Base-by-base conservation (phyloP, 2,329 filamentous ascomycete genomes). In the Colletotrichum godetiae region DNA sequence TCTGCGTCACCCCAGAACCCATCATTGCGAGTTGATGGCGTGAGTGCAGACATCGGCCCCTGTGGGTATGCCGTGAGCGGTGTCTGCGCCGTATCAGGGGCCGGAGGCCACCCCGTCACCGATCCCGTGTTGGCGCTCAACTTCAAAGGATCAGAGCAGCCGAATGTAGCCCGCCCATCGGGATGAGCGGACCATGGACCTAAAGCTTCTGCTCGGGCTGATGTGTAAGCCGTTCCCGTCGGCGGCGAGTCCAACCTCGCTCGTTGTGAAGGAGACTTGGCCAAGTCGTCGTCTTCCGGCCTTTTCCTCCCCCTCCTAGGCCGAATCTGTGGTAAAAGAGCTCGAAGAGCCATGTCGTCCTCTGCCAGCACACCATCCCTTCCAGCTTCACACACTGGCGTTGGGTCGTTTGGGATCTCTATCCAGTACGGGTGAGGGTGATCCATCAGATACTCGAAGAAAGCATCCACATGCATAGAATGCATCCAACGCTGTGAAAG, bases 391-490 rank as follows among this genome's bases (percentile, higher is more conserved):
- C 89, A 88, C 46, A 92, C 86, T 2, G 92, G 90, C 67, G 92
- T 89, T 35, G 89, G 86, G 15, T 89, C 87, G 6, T 88, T 85
- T 0, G 95, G 95, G 29, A 97, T 88, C 46, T 94, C 90, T 19
- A 89, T 92, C 86, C 93, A 97, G 82, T 98, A 98, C 0, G 90
- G 84, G 81, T 97, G 95, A 31, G 89, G 86, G 75, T 95, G 95
- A 61, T 91, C 91, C 75, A 96, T 88, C 24, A 97, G 90, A 80
- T 95, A 98, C 80, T 97, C 95, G 79, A 98, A 98, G 81, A 98
- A 98, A 12, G 95, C 94, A 86, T 97, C 94, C 65, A 98, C 91
- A 81, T 98, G 95, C 93, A 97, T 96, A 5, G 95, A 95, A 80
- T 95, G 94, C 94, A 98, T 97, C 95, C 95, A 98, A 79, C 96